Base-by-base conservation (phyloP, 2,329 filamentous ascomycete genomes). In the Penicillium sp. region DNA sequence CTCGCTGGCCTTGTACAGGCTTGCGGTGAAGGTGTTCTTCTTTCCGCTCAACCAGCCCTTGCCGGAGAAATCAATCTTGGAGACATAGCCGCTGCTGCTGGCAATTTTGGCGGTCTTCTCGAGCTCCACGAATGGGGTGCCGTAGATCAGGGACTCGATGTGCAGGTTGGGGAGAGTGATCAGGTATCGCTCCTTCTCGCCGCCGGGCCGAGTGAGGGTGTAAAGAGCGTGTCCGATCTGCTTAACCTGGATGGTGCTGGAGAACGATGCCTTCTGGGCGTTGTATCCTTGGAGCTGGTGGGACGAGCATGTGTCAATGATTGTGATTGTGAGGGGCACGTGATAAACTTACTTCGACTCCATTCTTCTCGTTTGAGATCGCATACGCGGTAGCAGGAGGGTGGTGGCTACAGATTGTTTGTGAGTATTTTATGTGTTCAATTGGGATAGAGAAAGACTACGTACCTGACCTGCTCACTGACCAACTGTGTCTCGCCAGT, bases 1-100 rank as follows among this genome's bases (percentile, higher is more conserved):
- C 78, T 86, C 76, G 60, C 81, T 84, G 60, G 78, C 86, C 77
- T 75, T 90, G 77, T 89, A 92, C 56, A 98, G 74, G 24, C 81
- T 82, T 14, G 92, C 93, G 13, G 81, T 86, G 73, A 98, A 91
- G 55, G 84, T 90, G 79, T 98, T 98, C 81, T 96, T 97, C 82
- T 96, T 96, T 64, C 93, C 95, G 46, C 89, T 92, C 10, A 99
- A 77, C 93, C 93, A 99, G 56, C 93, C 93, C 73, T 91, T 93
- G 68, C 93, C 93, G 59, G 87, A 90, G 79, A 96, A 99, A 73
- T 96, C 91, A 69, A 98, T 90, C 78, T 91, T 93, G 62, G 91
- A 85, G 4, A 91, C 89, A 78, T 89, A 97, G 52, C 95, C 93
- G 2, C 88, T 89, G 24, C 89, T 95, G 62, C 91, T 95, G 55